Conservation (phyloP, 164 flowering plant species). For the Aristolochia californica region DNA sequence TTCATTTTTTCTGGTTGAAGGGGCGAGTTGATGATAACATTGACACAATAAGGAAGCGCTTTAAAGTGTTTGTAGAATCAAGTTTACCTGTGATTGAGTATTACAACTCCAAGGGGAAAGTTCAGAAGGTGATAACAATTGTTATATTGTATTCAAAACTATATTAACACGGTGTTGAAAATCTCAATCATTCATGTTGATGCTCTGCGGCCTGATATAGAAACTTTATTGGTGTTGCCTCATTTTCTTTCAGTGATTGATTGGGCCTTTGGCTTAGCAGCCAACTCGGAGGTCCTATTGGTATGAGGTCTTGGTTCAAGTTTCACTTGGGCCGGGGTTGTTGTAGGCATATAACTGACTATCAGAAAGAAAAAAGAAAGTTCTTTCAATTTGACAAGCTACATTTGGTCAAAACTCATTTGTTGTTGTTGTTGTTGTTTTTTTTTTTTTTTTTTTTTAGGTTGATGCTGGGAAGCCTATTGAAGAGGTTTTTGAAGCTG, state of each 20-base stretch:
- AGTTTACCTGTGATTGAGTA: slow-evolving; percentile 70
- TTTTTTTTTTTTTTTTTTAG: slow-evolving; percentile 21
- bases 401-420: not conserved
- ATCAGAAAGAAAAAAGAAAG: too few species aligned
- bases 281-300: too few species aligned
- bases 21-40: slow-evolving; percentile 92
- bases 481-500: slow-evolving; percentile 67
- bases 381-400: too few species aligned
- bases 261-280: too few species aligned
- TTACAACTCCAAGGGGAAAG: slow-evolving; percentile 57
- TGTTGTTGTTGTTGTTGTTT: too few species aligned
- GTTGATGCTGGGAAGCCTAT: slow-evolving; percentile 78
- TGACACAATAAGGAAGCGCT: slow-evolving; percentile 76
- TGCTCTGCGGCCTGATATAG: too few species aligned
- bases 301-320: too few species aligned
- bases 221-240: not conserved
- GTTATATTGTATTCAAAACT: not conserved
- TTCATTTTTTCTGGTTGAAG: slow-evolving; percentile 21
- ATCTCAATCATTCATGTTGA: not conserved
- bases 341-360: too few species aligned
- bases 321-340: not conserved
- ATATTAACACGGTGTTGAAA: not conserved
- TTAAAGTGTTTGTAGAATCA: slow-evolving; percentile 70
- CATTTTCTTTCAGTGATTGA: too few species aligned
- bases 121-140: slow-evolving; percentile 45